These are phyloP conservation scores for Anaeromyces robustus DNA, from an alignment of 192 early-diverging fungal species.

Conservation along the genomic window DNA sequence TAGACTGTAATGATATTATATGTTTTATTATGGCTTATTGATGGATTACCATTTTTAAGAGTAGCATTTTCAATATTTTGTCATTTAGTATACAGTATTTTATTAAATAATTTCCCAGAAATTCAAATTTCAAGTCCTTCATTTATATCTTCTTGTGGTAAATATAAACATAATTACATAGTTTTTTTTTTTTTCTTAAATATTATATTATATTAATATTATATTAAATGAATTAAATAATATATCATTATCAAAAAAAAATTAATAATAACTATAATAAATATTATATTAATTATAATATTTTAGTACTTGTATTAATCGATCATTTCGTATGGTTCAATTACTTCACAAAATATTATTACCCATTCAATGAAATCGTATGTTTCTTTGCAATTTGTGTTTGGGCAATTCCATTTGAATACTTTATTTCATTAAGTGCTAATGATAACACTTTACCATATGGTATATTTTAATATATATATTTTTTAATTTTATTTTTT, in stretches of 20 bases:
- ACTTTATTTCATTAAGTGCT: conserved; percentile 86
- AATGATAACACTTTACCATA: conserved; percentile 65
- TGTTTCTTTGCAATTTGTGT: conserved; percentile 87
- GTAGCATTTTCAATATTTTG: conserved; percentile 53
- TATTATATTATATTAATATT: too few relatives aligned
- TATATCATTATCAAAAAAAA: too few relatives aligned
- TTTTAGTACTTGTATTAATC: conserved; percentile 49
- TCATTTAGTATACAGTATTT: conserved; percentile 63
- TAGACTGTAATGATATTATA: conserved; percentile 52
- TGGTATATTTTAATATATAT: background rate
- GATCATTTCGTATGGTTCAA: conserved; percentile 94
- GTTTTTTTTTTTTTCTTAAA: too few relatives aligned
- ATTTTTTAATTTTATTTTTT: background rate
- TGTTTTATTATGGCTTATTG: conserved; percentile 55
- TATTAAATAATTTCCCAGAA: conserved; percentile 68
- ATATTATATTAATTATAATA: background rate
- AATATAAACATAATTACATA: conserved; percentile 4
- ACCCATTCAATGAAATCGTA: conserved; percentile 62
- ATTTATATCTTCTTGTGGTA: conserved; percentile 74
- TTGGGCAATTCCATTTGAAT: conserved; percentile 84
- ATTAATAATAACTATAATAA: too few relatives aligned
- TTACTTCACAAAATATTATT: conserved; percentile 60
- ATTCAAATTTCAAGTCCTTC: conserved; percentile 55
- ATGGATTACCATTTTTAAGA: conserved; percentile 57
- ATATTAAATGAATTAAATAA: too few relatives aligned